These are phyloP conservation scores for Allomyces macrogynus DNA, from an alignment of 192 early-diverging fungal genomes.

Conservation along the genomic window DNA sequence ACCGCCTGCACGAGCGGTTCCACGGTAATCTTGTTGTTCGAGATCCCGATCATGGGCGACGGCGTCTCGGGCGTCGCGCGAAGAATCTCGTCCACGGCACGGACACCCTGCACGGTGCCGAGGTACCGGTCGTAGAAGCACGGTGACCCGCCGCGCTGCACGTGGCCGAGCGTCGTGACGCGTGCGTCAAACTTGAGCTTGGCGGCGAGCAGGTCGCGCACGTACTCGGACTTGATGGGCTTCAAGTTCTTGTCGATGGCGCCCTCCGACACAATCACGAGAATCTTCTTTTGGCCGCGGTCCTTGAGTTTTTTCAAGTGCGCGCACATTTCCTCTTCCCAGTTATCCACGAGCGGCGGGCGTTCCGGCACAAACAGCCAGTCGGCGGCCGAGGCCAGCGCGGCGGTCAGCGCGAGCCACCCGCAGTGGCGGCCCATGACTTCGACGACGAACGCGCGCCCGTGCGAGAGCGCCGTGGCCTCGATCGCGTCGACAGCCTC, in stretches of 20 bases:
- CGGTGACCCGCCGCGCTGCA: slow-evolving; percentile 83
- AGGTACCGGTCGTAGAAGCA: slow-evolving; percentile 78
- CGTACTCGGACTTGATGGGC: slow-evolving; percentile 67
- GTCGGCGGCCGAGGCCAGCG: slow-evolving; percentile 75
- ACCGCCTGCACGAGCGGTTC: slow-evolving; percentile 85
- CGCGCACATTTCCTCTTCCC: slow-evolving; percentile 75
- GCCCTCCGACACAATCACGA: slow-evolving; percentile 90
- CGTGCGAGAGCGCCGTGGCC: slow-evolving; percentile 81
- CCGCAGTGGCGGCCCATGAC: slow-evolving; percentile 98
- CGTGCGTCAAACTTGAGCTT: slow-evolving; percentile 73
- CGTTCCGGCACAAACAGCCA: slow-evolving; percentile 90
- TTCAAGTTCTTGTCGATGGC: slow-evolving; percentile 75
- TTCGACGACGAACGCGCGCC: slow-evolving; percentile 91
- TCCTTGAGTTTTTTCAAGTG: slow-evolving; percentile 50
- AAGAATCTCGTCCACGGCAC: slow-evolving; percentile 83
- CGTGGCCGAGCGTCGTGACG: slow-evolving; percentile 84
- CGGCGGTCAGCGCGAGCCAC: slow-evolving; percentile 77
- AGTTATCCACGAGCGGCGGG: slow-evolving; percentile 66
- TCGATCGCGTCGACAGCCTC: slow-evolving; percentile 82
- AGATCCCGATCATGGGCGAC: slow-evolving; percentile 86
- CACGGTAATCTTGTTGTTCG: slow-evolving; percentile 66
- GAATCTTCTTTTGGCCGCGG: slow-evolving; percentile 73
- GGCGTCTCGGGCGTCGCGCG: slow-evolving; percentile 59
- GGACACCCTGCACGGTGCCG: slow-evolving; percentile 82
- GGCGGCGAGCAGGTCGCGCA: slow-evolving; percentile 60